These are phyloP conservation scores for Eucommia ulmoides DNA, from an alignment of 257 asterid genomes.

Conservation along the genomic window DNA sequence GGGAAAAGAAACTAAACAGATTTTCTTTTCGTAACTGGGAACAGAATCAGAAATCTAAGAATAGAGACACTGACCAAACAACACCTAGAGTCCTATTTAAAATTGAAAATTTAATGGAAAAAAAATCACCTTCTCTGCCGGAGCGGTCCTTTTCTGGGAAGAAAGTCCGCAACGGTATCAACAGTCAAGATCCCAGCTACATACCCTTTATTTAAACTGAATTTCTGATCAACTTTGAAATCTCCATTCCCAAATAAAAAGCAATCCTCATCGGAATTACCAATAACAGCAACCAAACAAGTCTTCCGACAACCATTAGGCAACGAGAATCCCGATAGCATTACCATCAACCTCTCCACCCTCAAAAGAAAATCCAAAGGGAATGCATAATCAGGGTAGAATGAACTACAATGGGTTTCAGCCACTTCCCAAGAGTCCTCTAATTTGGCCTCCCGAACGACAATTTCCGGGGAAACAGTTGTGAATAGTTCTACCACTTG, in stretches of 20 bases:
- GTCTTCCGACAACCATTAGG: conserved; percentile 82
- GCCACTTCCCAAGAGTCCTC: conserved; percentile 99
- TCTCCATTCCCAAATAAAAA: conserved; percentile 46
- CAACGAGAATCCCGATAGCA: conserved; percentile 80
- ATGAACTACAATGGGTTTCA: conserved; percentile 89
- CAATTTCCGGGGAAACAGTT: conserved; percentile 53
- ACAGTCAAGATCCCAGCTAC: conserved; percentile 84
- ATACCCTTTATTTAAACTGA: conserved; percentile 55
- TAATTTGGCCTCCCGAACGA: conserved; percentile 79
- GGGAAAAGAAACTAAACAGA: no score
- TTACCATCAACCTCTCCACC: conserved; percentile 71
- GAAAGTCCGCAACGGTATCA: conserved; percentile 89
- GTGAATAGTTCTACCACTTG: conserved; percentile 72
- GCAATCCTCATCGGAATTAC: conserved; percentile 34
- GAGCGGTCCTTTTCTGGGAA: conserved; percentile 77
- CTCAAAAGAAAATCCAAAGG: conserved; percentile 75
- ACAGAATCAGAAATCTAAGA: no score
- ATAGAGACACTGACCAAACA: no score
- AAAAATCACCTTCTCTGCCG: conserved; percentile 73
- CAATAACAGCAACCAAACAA: conserved; percentile 75
- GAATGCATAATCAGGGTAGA: conserved; percentile 81
- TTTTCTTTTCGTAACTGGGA: no score
- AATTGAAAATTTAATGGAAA: no score
- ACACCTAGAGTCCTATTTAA: no score
- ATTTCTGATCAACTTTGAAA: conserved; percentile 52